Base-by-base conservation (phyloP, 768 basidiomycete genomes). In the Thelephora aurantiotincta region DNA sequence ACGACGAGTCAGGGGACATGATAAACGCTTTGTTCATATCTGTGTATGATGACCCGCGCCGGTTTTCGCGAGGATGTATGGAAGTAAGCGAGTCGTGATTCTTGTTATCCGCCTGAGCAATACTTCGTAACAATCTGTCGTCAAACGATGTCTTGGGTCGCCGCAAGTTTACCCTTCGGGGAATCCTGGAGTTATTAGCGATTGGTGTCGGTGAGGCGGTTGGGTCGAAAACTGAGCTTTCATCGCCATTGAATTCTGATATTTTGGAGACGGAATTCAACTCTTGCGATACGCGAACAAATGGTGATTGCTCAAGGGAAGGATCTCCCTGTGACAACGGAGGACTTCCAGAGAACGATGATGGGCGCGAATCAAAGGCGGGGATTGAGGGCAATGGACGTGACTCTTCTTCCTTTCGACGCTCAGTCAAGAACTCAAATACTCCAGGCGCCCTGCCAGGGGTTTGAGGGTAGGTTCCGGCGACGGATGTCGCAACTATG, bases 381-480 rank as follows among this genome's bases (percentile, higher is more conserved):
- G 54, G 37, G 5, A 63, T 57, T 23, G 69, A 62, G 2, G 70
- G 66, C 16, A 70, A 62, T 5, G 65, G 60, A 19, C 63, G 57
- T 41, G 71, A 68, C 36, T 68, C 58, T 61, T 43, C 9, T n/a
- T 51, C 48, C 49, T 68, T 60, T 64, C 73, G 52, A 46, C 65
- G 69, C 33, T 72, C 68, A 19, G 74, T 74, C 44, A 88, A 63
- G 62, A 88, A 88, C 4, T 69, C 75, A 50, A 88, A 88, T 16
- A 88, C 71, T 52, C 86, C 78, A 2, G 84, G 80, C 18, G 85
- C 85, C 30, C 81, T 72, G 52, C 75, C 76, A 12, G 80, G 4
- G 73, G 67, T 35, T 70, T 66, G 20, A 42, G 42, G 11, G 33
- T 44, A 16, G 20, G 45, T 3, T 41, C 11, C 50, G 7, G 33